Base-by-base conservation (phyloP, 345 rosid species). In the Syzygium oleosum region DNA sequence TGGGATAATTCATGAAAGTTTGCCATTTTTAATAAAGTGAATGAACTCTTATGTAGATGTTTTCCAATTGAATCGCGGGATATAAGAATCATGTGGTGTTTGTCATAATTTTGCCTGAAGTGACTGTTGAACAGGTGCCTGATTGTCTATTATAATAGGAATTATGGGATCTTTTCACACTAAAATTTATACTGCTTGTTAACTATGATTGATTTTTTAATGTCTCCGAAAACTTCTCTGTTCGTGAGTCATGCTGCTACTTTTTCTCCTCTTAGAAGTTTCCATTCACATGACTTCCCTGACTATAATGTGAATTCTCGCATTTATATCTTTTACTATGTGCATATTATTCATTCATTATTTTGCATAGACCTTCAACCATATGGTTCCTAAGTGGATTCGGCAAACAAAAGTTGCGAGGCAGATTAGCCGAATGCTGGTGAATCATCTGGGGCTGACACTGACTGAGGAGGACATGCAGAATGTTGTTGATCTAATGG, bases 401-500 rank as follows among this genome's bases (percentile, higher is more conserved):
- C 91, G 91, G 90, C 93, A 91, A 90, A 94, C 93, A 85, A 93
- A 91, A 91, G 56, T 92, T 90, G 94, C 61, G 73, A 96, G 91
- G 94, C 89, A 87, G 87, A 89, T 92, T 87, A 92, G 96, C 88
- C 91, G 95, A 91, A 91, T 91, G 97, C 94, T 97, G 88, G 99
- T 96, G 92, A 92, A 94, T 92, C 98, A 97, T 94, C 96, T 97
- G 91, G 98, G 99, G 88, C 92, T 96, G 86, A 92, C 92, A 87
- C 73, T 96, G 92, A 95, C 94, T 34, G 41, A 38, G 41, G 93
- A 92, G 88, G 98, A 97, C 93, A 89, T 97, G 88, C 95, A 92
- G 94, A 94, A 90, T 88, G 99, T 90, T 38, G 98, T 97, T 91
- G 98, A 97, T 91, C 93, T 96, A 84, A 96, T 97, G 98, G 99